Evolutionary conservation across 2,329 filamentous ascomycete genomes (phyloP).

Genomic region (Kalaharituber pfeilii): DNA sequence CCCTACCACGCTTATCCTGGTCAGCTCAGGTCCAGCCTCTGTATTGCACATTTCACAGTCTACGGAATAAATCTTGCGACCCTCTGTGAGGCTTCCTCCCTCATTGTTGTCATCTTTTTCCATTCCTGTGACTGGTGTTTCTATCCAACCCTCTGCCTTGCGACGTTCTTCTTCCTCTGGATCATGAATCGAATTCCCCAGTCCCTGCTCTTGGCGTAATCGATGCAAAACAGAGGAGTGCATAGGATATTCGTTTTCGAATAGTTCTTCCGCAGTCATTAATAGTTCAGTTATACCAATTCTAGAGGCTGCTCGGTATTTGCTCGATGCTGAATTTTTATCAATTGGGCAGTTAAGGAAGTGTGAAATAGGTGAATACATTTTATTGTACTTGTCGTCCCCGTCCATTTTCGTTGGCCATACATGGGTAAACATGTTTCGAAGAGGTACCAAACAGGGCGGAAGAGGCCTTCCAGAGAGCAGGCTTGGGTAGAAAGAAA

Average conservation of each 20-base stretch:
- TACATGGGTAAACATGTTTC: slow-evolving; percentile 67
- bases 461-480: slow-evolving; percentile 16
- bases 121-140: slow-evolving; percentile 50
- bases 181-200: slow-evolving; percentile 16
- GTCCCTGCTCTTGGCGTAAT: slow-evolving; percentile 3
- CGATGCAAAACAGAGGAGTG: slow-evolving; percentile 44
- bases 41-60: slow-evolving; percentile 98
- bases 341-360: slow-evolving; percentile 62
- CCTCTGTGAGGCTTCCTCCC: slow-evolving; percentile 66
- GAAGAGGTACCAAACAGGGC: slow-evolving; percentile 42
- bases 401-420: slow-evolving; percentile 83
- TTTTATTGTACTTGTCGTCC: slow-evolving; percentile 59
- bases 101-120: slow-evolving; percentile 57
- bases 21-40: slow-evolving; percentile 62
- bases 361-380: slow-evolving; percentile 73
- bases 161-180: slow-evolving; percentile 37
- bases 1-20: slow-evolving; percentile 67
- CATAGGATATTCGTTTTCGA: slow-evolving; percentile 66
- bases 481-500: slow-evolving; percentile 23
- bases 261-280: slow-evolving; percentile 52
- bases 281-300: slow-evolving; percentile 54
- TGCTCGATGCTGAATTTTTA: slow-evolving; percentile 40
- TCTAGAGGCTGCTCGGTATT: slow-evolving; percentile 25
- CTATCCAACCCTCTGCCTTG: slow-evolving; percentile 55
- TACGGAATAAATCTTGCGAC: slow-evolving; percentile 59